Evolutionary conservation across 768 basidiomycete genomes (phyloP).

Genomic region (Tremella yokohamensis): DNA sequence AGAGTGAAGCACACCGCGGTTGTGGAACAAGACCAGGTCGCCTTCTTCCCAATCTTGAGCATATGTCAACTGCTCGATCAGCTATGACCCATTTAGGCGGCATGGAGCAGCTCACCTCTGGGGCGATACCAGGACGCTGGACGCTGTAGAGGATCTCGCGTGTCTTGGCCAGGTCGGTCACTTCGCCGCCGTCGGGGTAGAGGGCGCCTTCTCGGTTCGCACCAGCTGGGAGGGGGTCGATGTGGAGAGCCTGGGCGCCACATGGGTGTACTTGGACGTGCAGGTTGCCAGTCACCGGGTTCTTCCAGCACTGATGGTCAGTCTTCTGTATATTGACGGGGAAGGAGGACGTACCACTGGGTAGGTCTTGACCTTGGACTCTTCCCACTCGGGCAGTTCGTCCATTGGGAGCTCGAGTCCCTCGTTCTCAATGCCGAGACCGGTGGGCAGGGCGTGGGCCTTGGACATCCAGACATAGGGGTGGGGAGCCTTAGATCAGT

Average conservation of each 20-base stretch:
- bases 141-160: constrained; percentile 74
- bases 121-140: constrained; percentile 85
- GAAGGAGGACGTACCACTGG: constrained; percentile 58
- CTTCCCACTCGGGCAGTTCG: constrained; percentile 79
- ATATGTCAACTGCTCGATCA: constrained; percentile 64
- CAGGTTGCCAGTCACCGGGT: constrained; percentile 73
- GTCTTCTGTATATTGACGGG: not conserved
- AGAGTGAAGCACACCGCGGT: constrained; percentile 73
- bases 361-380: constrained; percentile 66
- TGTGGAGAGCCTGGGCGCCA: constrained; percentile 63
- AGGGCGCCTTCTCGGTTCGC: constrained; percentile 58
- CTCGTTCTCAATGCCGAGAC: constrained; percentile 76
- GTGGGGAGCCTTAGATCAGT: constrained; percentile 57
- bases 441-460: constrained; percentile 68
- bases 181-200: constrained; percentile 75
- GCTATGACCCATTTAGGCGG: not conserved
- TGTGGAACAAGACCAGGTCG: constrained; percentile 81
- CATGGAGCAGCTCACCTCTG: constrained; percentile 56
- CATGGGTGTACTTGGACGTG: constrained; percentile 91
- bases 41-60: constrained; percentile 80
- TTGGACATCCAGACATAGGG: constrained; percentile 89
- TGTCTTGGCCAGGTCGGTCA: constrained; percentile 70
- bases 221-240: constrained; percentile 60
- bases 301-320: constrained; percentile 73
- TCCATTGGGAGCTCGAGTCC: constrained; percentile 64